A percentile compares a stretch with the other conserved stretches of the same genome.
Conservation (phyloP, 2,329 filamentous ascomycete genomes). For the Aspergillus sp. region DNA sequence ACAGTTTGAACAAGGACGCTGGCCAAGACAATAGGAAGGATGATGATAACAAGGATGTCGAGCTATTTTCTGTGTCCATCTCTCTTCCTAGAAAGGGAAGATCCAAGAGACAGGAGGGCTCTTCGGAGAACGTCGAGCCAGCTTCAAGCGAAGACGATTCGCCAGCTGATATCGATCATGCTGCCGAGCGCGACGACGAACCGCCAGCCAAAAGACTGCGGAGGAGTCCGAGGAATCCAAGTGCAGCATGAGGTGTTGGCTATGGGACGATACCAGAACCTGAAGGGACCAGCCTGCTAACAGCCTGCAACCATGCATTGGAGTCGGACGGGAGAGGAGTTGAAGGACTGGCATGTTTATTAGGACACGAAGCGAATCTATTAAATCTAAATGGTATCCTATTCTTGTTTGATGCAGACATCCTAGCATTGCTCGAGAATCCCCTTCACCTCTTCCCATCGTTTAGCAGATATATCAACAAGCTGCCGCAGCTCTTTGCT, state of each 20-base stretch:
- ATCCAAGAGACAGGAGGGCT: background rate
- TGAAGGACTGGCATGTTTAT: background rate
- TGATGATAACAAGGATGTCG: constrained; percentile 10
- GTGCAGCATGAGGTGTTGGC: background rate
- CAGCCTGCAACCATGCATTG: background rate
- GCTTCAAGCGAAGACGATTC: constrained; percentile 10
- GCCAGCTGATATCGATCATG: constrained; percentile 9
- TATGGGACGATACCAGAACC: background rate
- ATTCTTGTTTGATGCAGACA: background rate
- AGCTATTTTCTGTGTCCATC: constrained; percentile 25
- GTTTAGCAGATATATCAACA: constrained; percentile 49
- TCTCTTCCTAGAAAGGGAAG: constrained; percentile 17
- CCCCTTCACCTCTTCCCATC: constrained; percentile 53
- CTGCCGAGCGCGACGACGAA: constrained; percentile 16
- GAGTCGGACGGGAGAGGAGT: background rate
- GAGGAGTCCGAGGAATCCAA: constrained; percentile 16
- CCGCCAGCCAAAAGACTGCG: constrained; percentile 28
- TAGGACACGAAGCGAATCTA: background rate
- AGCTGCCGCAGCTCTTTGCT: constrained; percentile 53
- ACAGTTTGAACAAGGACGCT: constrained; percentile 1
- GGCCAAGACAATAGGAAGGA: constrained; percentile 2
- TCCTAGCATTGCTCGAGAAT: constrained; percentile 26
- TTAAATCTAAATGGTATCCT: constrained; percentile 18
- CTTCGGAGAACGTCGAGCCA: constrained; percentile 1
- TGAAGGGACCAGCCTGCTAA: too few relatives aligned